Evolutionary conservation across 1,139 yeast species (phyloP).

Genomic region (Chernovozyma aurita): DNA sequence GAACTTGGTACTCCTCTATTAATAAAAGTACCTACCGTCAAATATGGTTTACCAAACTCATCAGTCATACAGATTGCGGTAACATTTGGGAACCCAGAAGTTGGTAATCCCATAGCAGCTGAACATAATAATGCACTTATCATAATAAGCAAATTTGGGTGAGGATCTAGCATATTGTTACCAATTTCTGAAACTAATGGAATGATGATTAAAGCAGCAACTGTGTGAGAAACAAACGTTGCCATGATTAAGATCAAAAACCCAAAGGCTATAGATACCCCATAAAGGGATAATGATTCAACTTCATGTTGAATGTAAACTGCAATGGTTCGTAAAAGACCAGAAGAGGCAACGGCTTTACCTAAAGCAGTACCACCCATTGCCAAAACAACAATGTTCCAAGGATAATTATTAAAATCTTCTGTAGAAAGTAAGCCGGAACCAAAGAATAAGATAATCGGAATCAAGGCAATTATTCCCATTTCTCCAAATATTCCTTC

Average conservation of each 20-base stretch:
- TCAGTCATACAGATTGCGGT: slow-evolving; percentile 78
- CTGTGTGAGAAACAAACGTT: slow-evolving; percentile 74
- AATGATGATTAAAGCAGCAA: slow-evolving; percentile 67
- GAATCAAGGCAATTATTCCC: slow-evolving; percentile 66
- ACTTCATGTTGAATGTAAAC: slow-evolving; percentile 51
- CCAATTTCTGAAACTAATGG: slow-evolving; percentile 73
- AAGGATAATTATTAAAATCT: slow-evolving; percentile 69
- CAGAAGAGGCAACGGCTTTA: slow-evolving; percentile 69
- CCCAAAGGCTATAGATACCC: slow-evolving; percentile 63
- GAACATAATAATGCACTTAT: slow-evolving; percentile 65
- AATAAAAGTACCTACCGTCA: slow-evolving; percentile 61
- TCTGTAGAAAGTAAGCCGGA: slow-evolving; percentile 61
- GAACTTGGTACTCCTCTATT: slow-evolving; percentile 71
- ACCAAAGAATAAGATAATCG: slow-evolving; percentile 65
- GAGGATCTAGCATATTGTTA: slow-evolving; percentile 47
- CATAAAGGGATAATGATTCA: slow-evolving; percentile 52
- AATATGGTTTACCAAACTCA: slow-evolving; percentile 62
- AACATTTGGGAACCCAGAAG: slow-evolving; percentile 74
- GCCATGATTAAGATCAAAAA: slow-evolving; percentile 62
- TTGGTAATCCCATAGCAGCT: slow-evolving; percentile 75
- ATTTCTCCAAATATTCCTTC: slow-evolving; percentile 60
- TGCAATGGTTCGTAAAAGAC: slow-evolving; percentile 63
- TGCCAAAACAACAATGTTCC: slow-evolving; percentile 72
- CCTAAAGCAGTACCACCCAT: slow-evolving; percentile 81
- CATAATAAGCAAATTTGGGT: slow-evolving; percentile 61